Evolutionary conservation across 148 eudicot species (phyloP), one percentile per base, ranked within the genome.

Genomic region (Vaccinium corymbosum): DNA sequence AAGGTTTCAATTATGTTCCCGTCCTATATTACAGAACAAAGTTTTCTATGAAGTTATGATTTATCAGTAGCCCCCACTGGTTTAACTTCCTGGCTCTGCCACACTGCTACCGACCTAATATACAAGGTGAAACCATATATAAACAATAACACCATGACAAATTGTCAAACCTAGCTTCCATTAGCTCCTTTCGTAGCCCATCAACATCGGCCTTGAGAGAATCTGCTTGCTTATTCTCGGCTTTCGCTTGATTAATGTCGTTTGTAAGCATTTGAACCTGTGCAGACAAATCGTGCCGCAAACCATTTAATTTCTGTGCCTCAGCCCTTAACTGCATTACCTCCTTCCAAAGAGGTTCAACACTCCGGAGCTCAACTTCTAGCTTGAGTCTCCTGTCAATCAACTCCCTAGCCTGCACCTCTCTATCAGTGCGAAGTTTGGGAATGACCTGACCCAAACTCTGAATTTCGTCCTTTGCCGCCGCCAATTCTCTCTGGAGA

Each of bases 321-420:
- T 95, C 98, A 74, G 88, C 87, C 86, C 95, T 90, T 70, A 95
- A 86, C 55, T 90, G 94, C 74, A 86, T 64, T 61, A 93, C 93
- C 84, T 95, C 94, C 74, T 85, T 89, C 84, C 95, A 93, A 85
- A 91, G 78, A 86, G 95, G 93, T 84, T 93, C 98, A 80, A 88
- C 85, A 22, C 90, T 86, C 76, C 88, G 90, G 78, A 95, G 91
- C 87, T 94, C 95, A 86, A 92, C 92, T 86, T 95, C 98, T 68
- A 95, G 87, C 89, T 91, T 93, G 88, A 92, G 72, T 62, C 89
- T 88, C 79, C 93, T 92, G 53, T 94, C 95, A 80, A 92, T 80
- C 83, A 94, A 85, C 86, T 90, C 93, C 86, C 92, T 88, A 79
- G 84, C 84, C 56, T 85, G 90, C 17, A 87, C 90, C 76, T 94